These are phyloP conservation scores for Globisporangium barbulae DNA, from an alignment of 352 stramenopile genomes.

Conservation along the genomic window DNA sequence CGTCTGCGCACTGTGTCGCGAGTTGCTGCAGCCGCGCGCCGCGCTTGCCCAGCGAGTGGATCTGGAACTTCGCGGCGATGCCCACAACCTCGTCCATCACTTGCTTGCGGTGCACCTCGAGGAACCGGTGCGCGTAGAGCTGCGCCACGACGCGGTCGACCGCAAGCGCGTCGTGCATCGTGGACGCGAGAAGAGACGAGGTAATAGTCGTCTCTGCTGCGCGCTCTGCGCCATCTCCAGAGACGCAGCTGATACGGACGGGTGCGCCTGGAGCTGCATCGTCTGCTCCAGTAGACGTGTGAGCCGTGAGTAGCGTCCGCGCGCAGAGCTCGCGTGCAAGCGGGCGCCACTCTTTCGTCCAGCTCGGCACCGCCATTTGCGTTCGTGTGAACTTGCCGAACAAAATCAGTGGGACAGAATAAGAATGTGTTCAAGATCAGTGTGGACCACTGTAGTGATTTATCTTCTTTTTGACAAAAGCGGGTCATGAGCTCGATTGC, in stretches of 20 bases:
- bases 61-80: conserved; percentile 46
- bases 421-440: too few species aligned
- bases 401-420: background rate
- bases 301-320: conserved; percentile 7
- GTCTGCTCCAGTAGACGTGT: background rate
- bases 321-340: conserved; percentile 45
- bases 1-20: conserved; percentile 18
- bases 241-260: background rate
- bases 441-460: too few species aligned
- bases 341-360: conserved; percentile 63
- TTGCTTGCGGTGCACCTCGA: conserved; percentile 47
- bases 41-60: conserved; percentile 51
- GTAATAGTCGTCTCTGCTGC: background rate
- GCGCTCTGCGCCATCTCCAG: background rate
- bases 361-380: conserved; percentile 34
- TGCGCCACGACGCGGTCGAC: conserved; percentile 47
- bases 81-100: conserved; percentile 36
- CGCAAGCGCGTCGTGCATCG: conserved; percentile 18
- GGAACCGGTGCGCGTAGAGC: conserved; percentile 48
- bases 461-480: too few species aligned
- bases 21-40: conserved; percentile 33
- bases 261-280: background rate
- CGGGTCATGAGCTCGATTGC: too few species aligned
- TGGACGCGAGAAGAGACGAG: background rate
- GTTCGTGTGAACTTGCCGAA: background rate